Conservation (phyloP, 176 grass and related monocot species). For the Carex pumila region DNA sequence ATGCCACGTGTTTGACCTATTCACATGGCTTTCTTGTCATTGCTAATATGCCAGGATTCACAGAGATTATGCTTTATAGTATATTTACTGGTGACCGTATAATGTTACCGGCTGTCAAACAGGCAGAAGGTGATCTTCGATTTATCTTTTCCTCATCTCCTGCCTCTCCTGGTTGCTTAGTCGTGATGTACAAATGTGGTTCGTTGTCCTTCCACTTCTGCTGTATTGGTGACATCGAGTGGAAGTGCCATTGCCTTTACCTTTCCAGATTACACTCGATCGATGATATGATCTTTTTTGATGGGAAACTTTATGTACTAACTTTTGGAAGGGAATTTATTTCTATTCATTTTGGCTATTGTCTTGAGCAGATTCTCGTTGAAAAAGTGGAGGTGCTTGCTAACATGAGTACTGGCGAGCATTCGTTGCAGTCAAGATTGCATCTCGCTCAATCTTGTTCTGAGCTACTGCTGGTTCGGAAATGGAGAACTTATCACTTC, state of each 20-base stretch:
- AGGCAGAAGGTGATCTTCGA: background rate
- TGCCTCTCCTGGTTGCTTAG: conserved; percentile 17
- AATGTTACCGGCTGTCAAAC: conserved; percentile 28
- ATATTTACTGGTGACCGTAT: conserved; percentile 55
- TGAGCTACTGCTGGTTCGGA: background rate
- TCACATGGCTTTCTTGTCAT: conserved; percentile 61
- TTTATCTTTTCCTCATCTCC: conserved; percentile 43
- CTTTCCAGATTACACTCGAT: background rate
- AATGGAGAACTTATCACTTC: background rate
- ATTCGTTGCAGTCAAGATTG: background rate
- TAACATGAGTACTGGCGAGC: background rate
- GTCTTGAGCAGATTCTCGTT: background rate
- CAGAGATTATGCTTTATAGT: conserved; percentile 52
- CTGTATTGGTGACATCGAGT: conserved; percentile 35
- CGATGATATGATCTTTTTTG: conserved; percentile 61
- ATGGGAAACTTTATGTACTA: conserved; percentile 43
- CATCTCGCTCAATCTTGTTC: background rate
- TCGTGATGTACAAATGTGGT: conserved; percentile 32
- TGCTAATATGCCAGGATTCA: conserved; percentile 20
- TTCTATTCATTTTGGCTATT: background rate
- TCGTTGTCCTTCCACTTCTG: conserved; percentile 24
- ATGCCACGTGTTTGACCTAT: conserved; percentile 11
- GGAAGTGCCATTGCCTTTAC: conserved; percentile 23
- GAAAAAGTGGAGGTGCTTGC: background rate
- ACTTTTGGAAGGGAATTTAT: background rate